Percentiles rank a stretch among this genome's conserved stretches.
These are phyloP conservation scores for Ochromonas danica DNA, from an alignment of 108 stramenopile genomes.

Conservation along the genomic window DNA sequence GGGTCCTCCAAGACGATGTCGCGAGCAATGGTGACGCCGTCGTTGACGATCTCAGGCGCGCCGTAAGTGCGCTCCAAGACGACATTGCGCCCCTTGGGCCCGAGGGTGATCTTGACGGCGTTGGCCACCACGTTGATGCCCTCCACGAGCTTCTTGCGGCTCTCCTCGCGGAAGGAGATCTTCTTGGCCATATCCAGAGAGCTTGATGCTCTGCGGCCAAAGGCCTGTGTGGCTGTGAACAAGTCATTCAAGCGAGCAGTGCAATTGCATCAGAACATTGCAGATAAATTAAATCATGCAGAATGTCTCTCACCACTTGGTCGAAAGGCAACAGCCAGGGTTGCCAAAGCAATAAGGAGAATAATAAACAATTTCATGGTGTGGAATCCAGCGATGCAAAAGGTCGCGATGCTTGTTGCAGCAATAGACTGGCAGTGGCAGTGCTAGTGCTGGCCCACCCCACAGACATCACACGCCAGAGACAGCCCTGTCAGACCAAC, in stretches of 20 bases:
- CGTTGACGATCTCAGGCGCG: slow-evolving; percentile 93
- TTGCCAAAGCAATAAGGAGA: neutral
- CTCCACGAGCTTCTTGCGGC: slow-evolving; percentile 75
- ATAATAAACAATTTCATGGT: neutral
- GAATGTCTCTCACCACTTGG: neutral
- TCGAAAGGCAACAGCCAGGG: neutral
- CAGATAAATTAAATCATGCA: neutral
- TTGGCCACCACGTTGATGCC: slow-evolving; percentile 91
- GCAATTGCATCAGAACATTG: neutral
- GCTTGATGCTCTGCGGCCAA: too few relatives aligned
- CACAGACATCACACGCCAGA: too few relatives aligned
- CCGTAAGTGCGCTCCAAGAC: slow-evolving; percentile 91
- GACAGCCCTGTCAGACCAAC: too few relatives aligned
- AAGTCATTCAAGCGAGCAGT: too few relatives aligned
- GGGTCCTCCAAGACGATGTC: slow-evolving; percentile 77
- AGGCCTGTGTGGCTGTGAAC: too few relatives aligned
- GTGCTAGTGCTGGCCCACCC: too few relatives aligned
- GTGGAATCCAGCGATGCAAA: too few relatives aligned
- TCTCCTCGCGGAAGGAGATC: slow-evolving; percentile 81
- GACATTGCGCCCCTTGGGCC: slow-evolving; percentile 94
- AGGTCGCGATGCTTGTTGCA: too few relatives aligned
- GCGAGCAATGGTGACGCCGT: slow-evolving; percentile 90
- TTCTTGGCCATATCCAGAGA: slow-evolving; percentile 49
- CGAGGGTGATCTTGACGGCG: slow-evolving; percentile 93
- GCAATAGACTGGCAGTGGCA: too few relatives aligned